Conservation (phyloP, 768 basidiomycete species). For the Boletus rubescentipes region DNA sequence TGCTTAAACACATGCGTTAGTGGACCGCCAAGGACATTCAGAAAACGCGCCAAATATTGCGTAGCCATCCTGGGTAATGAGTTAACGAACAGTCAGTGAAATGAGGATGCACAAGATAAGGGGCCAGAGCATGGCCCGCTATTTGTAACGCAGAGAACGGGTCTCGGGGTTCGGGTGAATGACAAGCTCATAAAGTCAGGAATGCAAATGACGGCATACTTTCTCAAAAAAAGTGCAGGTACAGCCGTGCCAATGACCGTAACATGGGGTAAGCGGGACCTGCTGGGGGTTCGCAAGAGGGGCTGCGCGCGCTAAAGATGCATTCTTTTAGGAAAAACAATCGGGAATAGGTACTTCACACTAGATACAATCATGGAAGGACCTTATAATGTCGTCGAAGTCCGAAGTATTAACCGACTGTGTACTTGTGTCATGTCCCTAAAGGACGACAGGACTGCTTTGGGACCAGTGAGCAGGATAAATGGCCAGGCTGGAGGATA, state of each 20-base stretch:
- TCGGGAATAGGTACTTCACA: not conserved
- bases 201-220: not conserved
- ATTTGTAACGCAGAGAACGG: not conserved
- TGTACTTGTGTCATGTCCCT: not conserved
- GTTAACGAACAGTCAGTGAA: not conserved
- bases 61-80: not conserved
- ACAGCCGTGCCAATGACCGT: not conserved
- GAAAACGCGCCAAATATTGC: constrained; percentile 34
- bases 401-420: not conserved
- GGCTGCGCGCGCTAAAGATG: not conserved
- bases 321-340: not conserved
- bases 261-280: not conserved
- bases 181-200: not conserved
- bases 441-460: not conserved
- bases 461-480: constrained; percentile 4
- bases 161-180: constrained; percentile 4
- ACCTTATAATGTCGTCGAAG: not conserved
- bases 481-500: not conserved
- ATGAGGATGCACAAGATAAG: not conserved
- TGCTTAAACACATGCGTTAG: constrained; percentile 13
- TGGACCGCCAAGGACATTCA: not conserved
- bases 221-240: not conserved
- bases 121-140: not conserved
- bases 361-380: constrained; percentile 1
- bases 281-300: not conserved